Percentiles rank a stretch among this genome's conserved stretches.
Conservation (phyloP, 2,329 filamentous ascomycete species). For the Clonostachys rosea region DNA sequence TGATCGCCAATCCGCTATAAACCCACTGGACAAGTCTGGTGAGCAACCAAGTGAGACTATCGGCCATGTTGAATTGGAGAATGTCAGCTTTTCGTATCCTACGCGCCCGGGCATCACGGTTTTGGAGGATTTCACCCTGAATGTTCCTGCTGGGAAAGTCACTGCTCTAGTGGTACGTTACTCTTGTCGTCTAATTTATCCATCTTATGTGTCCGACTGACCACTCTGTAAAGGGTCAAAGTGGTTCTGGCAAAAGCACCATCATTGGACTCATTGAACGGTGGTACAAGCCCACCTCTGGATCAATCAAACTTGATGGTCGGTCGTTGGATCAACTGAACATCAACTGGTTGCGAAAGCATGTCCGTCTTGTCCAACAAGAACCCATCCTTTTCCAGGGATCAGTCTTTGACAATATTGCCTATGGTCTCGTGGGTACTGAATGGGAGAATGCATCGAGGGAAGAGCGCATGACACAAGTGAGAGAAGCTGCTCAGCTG, state of each 20-base stretch:
- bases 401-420: slow-evolving; percentile 85
- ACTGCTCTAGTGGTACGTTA: slow-evolving; percentile 72
- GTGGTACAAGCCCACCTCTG: slow-evolving; percentile 72
- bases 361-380: slow-evolving; percentile 88
- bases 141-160: slow-evolving; percentile 82
- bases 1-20: slow-evolving; percentile 78
- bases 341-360: slow-evolving; percentile 83
- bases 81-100: slow-evolving; percentile 91
- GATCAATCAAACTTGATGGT: slow-evolving; percentile 75
- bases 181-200: slow-evolving; percentile 34
- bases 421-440: slow-evolving; percentile 83
- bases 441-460: slow-evolving; percentile 19
- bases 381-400: slow-evolving; percentile 89
- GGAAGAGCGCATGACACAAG: slow-evolving; percentile 52
- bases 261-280: slow-evolving; percentile 30
- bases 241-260: slow-evolving; percentile 15
- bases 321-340: slow-evolving; percentile 78
- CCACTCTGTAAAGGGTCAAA: neutral
- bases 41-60: slow-evolving; percentile 51
- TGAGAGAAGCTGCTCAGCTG: slow-evolving; percentile 82
- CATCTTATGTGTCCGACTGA: no score
- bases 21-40: slow-evolving; percentile 67
- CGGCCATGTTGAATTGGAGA: slow-evolving; percentile 74
- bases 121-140: slow-evolving; percentile 76
- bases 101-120: slow-evolving; percentile 86